A percentile compares a stretch with the other conserved stretches of the same genome.
phyloP scores from a whole-genome alignment of 2,329 filamentous ascomycete species.

The Penicillium sp. region DNA sequence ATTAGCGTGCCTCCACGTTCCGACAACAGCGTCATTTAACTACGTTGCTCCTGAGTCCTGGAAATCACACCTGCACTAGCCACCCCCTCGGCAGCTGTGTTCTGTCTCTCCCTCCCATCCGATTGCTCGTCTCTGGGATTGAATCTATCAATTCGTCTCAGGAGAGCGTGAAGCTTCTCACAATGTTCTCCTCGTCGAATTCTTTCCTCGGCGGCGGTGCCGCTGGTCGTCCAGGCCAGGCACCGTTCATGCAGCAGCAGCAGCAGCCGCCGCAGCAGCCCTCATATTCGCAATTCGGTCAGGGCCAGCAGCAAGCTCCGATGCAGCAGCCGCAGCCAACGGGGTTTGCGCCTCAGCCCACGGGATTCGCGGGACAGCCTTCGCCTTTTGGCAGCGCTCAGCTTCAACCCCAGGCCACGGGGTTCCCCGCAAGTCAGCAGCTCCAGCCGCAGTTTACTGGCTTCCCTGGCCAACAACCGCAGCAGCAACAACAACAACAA shows the following conservation, averaged over 20 bases:
- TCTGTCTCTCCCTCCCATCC: constrained; percentile 20
- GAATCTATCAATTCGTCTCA: constrained; percentile 20
- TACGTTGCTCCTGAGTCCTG: constrained; percentile 23
- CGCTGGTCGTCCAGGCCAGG: constrained; percentile 64
- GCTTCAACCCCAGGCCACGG: constrained; percentile 63
- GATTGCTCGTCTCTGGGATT: constrained; percentile 12
- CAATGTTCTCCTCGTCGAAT: constrained; percentile 88
- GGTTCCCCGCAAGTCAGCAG: constrained; percentile 49
- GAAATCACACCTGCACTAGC: constrained; percentile 1
- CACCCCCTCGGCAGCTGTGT: constrained; percentile 21
- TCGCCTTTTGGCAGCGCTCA: constrained; percentile 48
- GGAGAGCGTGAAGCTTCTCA: constrained; percentile 24
- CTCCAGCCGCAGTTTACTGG: constrained; percentile 45
- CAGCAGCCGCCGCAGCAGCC: constrained; percentile 42
- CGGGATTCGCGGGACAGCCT: constrained; percentile 50
- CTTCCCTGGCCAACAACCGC: constrained; percentile 36
- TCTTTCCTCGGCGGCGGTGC: constrained; percentile 75
- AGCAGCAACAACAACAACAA: constrained; percentile 41
- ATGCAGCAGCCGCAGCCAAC: constrained; percentile 48
- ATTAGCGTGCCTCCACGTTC: constrained; percentile 26
- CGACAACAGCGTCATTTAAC: constrained; percentile 25
- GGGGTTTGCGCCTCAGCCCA: constrained; percentile 50
- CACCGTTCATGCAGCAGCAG: constrained; percentile 52
- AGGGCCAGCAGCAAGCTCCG: constrained; percentile 45
- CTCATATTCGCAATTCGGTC: constrained; percentile 35